Percentiles rank a stretch among this genome's conserved stretches.
Conservation (phyloP, 2,329 filamentous ascomycete species). For the Alternaria brassicicola region DNA sequence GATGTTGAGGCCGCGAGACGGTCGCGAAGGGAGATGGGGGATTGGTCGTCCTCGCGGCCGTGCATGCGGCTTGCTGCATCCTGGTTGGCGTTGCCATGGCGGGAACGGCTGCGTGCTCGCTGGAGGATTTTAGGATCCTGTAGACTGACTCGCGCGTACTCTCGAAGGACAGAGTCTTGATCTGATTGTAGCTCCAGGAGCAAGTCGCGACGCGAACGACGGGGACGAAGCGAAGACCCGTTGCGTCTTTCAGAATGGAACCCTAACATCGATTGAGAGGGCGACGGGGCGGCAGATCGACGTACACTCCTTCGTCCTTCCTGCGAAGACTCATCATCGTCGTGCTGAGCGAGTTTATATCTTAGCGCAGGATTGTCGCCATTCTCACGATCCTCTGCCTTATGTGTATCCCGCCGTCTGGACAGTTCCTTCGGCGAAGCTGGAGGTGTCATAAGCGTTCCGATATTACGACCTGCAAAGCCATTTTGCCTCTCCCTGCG, state of each 20-base stretch:
- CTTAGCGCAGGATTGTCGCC: background rate
- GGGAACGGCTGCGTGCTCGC: background rate
- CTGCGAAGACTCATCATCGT: background rate
- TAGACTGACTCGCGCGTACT: conserved; percentile 3
- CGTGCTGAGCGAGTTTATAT: background rate
- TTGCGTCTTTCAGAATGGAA: background rate
- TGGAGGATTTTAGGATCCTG: background rate
- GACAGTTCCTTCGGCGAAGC: background rate
- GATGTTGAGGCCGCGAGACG: background rate
- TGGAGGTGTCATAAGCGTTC: background rate
- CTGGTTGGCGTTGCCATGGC: too few species aligned
- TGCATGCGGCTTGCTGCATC: background rate
- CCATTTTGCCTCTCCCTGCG: background rate
- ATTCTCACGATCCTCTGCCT: background rate
- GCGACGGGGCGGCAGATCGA: conserved; percentile 1
- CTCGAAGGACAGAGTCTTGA: conserved; percentile 4
- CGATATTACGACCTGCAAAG: background rate
- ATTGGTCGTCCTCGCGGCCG: background rate
- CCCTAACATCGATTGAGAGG: background rate
- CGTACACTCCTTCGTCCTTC: background rate
- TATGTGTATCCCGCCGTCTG: background rate
- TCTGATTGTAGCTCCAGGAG: conserved; percentile 6
- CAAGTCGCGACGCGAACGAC: background rate
- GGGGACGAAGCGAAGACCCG: background rate
- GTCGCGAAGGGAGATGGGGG: background rate